A percentile compares a stretch with the other conserved stretches of the same genome.
Evolutionary conservation across 2,329 filamentous ascomycete genomes (phyloP).

Genomic region (Colletotrichum incanum): DNA sequence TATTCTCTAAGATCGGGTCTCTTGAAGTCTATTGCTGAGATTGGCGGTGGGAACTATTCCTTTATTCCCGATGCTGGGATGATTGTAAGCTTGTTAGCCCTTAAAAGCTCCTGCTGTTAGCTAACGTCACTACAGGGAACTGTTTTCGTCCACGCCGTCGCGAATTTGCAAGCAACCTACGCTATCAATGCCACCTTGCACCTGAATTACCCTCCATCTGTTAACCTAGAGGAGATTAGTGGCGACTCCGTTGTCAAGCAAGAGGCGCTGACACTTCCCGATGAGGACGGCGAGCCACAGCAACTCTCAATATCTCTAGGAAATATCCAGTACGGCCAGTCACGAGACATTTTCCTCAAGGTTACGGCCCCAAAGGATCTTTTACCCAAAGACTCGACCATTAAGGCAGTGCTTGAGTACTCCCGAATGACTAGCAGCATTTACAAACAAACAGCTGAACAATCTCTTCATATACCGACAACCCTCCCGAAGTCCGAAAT

Average conservation of each 20-base stretch:
- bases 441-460: constrained; percentile 21
- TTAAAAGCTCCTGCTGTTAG: neutral
- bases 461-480: constrained; percentile 45
- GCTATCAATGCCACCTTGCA: constrained; percentile 63
- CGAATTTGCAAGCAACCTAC: constrained; percentile 73
- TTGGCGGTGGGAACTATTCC: constrained; percentile 70
- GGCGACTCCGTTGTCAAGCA: constrained; percentile 58
- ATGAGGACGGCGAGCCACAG: constrained; percentile 30
- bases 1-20: constrained; percentile 66
- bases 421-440: constrained; percentile 44
- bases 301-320: constrained; percentile 61
- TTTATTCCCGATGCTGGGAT: constrained; percentile 76
- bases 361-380: constrained; percentile 47
- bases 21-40: constrained; percentile 73
- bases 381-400: constrained; percentile 1
- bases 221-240: constrained; percentile 58
- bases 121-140: constrained; percentile 60
- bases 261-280: constrained; percentile 43
- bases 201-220: constrained; percentile 55
- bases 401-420: constrained; percentile 44
- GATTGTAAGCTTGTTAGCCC: constrained; percentile 58
- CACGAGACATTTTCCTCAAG: constrained; percentile 68
- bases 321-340: constrained; percentile 74
- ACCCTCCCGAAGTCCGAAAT: constrained; percentile 53
- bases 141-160: constrained; percentile 74